phyloP scores from a whole-genome alignment of 129 eudicot genomes.

The Erigeron canadensis region DNA sequence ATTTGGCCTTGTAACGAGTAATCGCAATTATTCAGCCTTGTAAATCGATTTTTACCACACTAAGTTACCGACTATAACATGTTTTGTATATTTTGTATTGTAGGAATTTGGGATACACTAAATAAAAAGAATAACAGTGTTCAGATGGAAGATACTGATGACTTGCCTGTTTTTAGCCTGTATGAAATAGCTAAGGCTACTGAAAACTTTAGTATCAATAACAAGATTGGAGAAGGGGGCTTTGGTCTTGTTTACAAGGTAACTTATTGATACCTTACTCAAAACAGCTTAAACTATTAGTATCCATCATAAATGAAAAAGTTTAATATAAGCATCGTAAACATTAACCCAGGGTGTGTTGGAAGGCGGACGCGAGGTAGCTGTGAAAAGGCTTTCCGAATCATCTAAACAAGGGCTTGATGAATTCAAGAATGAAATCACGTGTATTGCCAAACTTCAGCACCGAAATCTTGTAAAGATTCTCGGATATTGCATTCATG shows the following conservation, averaged over 20 bases:
- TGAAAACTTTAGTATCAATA: neutral
- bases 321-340: neutral
- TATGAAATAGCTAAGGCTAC: too few relatives aligned
- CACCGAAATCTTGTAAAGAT: constrained; percentile 39
- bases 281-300: neutral
- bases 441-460: constrained; percentile 27
- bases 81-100: too few relatives aligned
- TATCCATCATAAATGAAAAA: neutral
- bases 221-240: constrained; percentile 29
- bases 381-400: constrained; percentile 26
- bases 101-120: too few relatives aligned
- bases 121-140: too few relatives aligned
- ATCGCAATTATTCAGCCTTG: too few relatives aligned
- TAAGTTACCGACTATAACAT: too few relatives aligned
- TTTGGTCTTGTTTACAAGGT: constrained; percentile 33
- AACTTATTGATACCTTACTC: neutral
- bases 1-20: too few relatives aligned
- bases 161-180: too few relatives aligned
- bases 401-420: constrained; percentile 26
- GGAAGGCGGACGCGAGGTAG: constrained; percentile 29
- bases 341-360: constrained; percentile 19
- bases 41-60: too few relatives aligned
- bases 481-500: constrained; percentile 33
- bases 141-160: too few relatives aligned
- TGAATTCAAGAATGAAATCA: constrained; percentile 31